phyloP scores from a whole-genome alignment of 2,329 filamentous ascomycete genomes.

The Septoria petroselini region DNA sequence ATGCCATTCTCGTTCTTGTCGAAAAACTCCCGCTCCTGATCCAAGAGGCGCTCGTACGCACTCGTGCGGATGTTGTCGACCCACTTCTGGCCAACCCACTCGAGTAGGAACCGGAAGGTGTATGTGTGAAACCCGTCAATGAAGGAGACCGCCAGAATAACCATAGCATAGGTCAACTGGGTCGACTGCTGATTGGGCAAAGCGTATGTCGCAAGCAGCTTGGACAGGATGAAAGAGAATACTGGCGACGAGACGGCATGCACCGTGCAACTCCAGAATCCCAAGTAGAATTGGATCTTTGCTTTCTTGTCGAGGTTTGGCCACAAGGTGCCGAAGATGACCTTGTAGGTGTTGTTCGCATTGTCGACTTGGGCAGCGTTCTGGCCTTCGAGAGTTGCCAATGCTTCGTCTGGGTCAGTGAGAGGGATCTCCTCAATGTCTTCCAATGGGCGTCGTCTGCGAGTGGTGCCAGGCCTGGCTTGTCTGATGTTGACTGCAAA shows the following conservation, averaged over 20 bases:
- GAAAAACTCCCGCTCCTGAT: conserved; percentile 78
- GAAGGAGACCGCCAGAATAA: conserved; percentile 65
- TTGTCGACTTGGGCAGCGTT: conserved; percentile 6
- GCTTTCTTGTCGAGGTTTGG: conserved; percentile 56
- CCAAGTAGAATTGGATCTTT: conserved; percentile 56
- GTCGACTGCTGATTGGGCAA: conserved; percentile 47
- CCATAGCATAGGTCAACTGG: conserved; percentile 62
- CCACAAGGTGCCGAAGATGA: conserved; percentile 69
- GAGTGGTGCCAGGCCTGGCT: conserved; percentile 9
- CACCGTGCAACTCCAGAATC: conserved; percentile 59
- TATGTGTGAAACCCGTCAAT: conserved; percentile 65
- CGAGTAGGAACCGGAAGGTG: conserved; percentile 66
- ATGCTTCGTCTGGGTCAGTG: conserved; percentile 16
- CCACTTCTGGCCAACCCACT: conserved; percentile 72
- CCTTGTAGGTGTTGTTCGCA: conserved; percentile 39
- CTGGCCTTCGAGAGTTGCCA: conserved; percentile 18
- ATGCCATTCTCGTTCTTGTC: conserved; percentile 64
- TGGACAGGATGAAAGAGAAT: conserved; percentile 74
- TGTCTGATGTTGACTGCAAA: conserved; percentile 24
- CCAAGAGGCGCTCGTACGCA: conserved; percentile 66
- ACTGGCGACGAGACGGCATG: conserved; percentile 67
- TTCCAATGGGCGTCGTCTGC: conserved; percentile 15
- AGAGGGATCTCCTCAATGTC: conserved; percentile 24
- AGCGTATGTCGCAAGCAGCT: conserved; percentile 69
- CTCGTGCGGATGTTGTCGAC: conserved; percentile 66